Conservation (phyloP, 495 filamentous ascomycete genomes). For the Trichoderma orchidacearum region DNA sequence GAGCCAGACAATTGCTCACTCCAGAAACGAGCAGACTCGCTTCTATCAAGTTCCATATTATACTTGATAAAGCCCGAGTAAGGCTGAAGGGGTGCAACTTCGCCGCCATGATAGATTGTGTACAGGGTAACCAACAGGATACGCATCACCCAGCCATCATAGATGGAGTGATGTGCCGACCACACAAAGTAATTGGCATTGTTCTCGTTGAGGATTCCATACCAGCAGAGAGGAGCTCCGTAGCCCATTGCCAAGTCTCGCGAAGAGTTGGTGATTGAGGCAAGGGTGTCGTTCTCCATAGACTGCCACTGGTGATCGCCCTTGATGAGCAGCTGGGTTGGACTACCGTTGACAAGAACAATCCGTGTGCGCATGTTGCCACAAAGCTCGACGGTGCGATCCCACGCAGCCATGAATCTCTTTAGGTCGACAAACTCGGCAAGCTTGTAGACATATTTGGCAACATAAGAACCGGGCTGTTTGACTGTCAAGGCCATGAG, state of each 20-base stretch:
- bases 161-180: not conserved
- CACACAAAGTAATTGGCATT: slow-evolving; percentile 5
- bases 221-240: not conserved
- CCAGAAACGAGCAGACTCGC: not conserved
- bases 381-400: slow-evolving; percentile 33
- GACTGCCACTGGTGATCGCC: not conserved
- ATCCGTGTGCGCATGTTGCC: slow-evolving; percentile 52
- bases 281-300: not conserved
- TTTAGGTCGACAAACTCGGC: slow-evolving; percentile 20
- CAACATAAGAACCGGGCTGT: slow-evolving; percentile 25
- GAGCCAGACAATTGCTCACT: not conserved
- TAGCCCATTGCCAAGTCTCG: not conserved
- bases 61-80: slow-evolving; percentile 1
- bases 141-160: slow-evolving; percentile 1
- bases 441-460: slow-evolving; percentile 28
- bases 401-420: slow-evolving; percentile 34
- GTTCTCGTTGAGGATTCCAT: not conserved
- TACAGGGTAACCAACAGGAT: not conserved
- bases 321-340: slow-evolving; percentile 11
- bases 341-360: slow-evolving; percentile 1
- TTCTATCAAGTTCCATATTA: not conserved
- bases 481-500: slow-evolving; percentile 30
- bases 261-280: not conserved
- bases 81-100: not conserved
- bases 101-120: not conserved